Conservation (phyloP, 352 stramenopile genomes). For the Hyaloperonospora arabidopsidis region DNA sequence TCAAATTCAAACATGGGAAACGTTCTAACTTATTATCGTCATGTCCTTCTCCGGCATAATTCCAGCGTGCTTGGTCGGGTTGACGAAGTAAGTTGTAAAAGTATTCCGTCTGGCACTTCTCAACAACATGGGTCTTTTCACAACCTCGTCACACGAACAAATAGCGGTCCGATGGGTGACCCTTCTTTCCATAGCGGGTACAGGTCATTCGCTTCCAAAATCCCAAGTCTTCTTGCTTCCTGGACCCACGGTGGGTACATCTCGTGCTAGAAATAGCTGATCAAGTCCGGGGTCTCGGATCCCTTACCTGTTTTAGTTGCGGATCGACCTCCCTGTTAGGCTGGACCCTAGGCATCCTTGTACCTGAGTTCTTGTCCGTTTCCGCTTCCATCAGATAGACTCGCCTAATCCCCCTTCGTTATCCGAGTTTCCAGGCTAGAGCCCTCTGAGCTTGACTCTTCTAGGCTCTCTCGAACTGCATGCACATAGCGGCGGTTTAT, state of each 20-base stretch:
- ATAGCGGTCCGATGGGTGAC: constrained; percentile 1
- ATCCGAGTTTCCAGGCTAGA: no score
- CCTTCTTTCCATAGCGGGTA: not conserved
- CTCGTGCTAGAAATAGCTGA: not conserved
- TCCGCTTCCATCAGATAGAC: not conserved
- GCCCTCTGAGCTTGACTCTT: not conserved
- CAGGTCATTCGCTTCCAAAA: constrained; percentile 2
- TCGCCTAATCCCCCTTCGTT: not conserved
- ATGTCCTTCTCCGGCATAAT: no score
- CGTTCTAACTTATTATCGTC: no score
- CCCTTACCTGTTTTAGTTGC: not conserved
- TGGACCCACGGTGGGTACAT: not conserved
- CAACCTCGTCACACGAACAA: constrained; percentile 1
- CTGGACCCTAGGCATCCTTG: not conserved
- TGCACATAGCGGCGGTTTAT: no score
- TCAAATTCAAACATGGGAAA: no score
- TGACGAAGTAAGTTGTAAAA: not conserved
- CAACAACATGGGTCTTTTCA: not conserved
- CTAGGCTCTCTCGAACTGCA: not conserved
- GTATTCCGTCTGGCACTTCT: not conserved
- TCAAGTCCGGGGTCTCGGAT: not conserved
- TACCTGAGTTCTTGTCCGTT: not conserved
- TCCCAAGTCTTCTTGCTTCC: not conserved
- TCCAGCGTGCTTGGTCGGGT: no score
- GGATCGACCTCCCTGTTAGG: not conserved